Evolutionary conservation across 495 filamentous ascomycete species (phyloP), one percentile per base, ranked within the genome.

Genomic region (Tuber calosporum): DNA sequence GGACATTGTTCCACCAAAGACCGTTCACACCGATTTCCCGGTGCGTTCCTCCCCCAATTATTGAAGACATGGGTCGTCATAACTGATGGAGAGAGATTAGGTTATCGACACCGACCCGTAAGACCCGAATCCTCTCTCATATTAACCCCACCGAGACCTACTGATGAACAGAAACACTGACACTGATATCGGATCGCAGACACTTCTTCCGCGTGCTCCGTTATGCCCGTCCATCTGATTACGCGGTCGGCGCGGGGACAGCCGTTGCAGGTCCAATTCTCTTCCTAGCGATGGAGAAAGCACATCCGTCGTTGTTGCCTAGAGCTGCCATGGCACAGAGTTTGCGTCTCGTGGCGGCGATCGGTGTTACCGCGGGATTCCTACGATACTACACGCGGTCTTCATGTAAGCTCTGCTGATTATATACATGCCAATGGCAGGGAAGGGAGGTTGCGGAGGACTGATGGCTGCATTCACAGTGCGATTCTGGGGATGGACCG

Each of bases 41-140:
- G 94, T 96, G 85, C 77, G 89, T 86, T 39, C 68, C 62, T 45
- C 36, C 66, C 20, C 41, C 19, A 53, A 58, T 69, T 45, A 48
- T 62, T 73, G 77, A 42, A 53, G 66, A 45, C 30, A 73, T 74
- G 76, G 43, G 71, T 69, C 43, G 69, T 66, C 22, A 40, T 38
- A 76, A 39, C 67, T 67, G 66, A 72, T 48, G 76, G 74, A 41
- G 15, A 43, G 11, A 53, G 76, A 74, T 79, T 80, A 98, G 94
- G 90, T 97, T 84, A 98, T 98, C 83, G 94, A 98, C 85, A 93
- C 89, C 85, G 94, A 98, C 84, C 94, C 94, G 94, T 98, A 92
- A 83, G 90, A 84, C 77, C 15, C 58, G 41, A 66, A 70, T 72
- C 41, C 22, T 67, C 37, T 69, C 68, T 38, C 36, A 67, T 36